Base-by-base conservation (phyloP, 169 alveolate genomes). In the Ichthyophthirius multifiliis region DNA sequence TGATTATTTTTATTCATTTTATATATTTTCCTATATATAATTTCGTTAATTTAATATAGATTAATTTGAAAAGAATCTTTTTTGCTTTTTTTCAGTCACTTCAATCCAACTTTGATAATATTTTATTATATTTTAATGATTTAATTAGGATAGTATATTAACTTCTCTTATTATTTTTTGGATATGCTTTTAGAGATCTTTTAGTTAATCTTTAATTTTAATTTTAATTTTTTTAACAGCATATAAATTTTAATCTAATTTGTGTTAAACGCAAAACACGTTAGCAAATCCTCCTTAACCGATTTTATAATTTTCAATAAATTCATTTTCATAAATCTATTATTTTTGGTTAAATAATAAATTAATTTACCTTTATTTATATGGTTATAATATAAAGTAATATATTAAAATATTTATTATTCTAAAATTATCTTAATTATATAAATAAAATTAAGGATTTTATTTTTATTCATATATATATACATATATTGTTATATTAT, bases 141-240 rank as follows among this genome's bases (percentile, higher is more conserved):
- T 73, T 30, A 73, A 34, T n/a, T 45, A 31, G 0, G 79, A 62
- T 27, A 73, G 47, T 9, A 18, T 39, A 12, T 39, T 37, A 4
- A 45, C 79, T 37, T 73, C 79, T 73, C 79, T 34, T 18, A 73
- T 41, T 9, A 73, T 41, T 43, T 73, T 73, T 43, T 73, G 65
- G 13, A 35, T 31, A 7, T 73, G 65, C 27, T 34, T 32, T 7
- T 32, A 30, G 15, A 73, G 27, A 45, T 73, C 43, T 13, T 73
- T 45, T 31, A 18, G 16, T 1, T 18, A 16, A 45, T 73, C 79
- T 45, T 73, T 37, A 15, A 73, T 73, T 43, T 43, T 37, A 10
- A 73, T 31, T 31, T 23, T 35, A 20, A 55, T 55, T 20, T 55
- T 30, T 55, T 55, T 55, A 35, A 55, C 71, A 55, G 71, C 71